Base-by-base conservation (phyloP, 225 moss, liverwort and hornwort genomes). In the Thuidium tamariscinum region DNA sequence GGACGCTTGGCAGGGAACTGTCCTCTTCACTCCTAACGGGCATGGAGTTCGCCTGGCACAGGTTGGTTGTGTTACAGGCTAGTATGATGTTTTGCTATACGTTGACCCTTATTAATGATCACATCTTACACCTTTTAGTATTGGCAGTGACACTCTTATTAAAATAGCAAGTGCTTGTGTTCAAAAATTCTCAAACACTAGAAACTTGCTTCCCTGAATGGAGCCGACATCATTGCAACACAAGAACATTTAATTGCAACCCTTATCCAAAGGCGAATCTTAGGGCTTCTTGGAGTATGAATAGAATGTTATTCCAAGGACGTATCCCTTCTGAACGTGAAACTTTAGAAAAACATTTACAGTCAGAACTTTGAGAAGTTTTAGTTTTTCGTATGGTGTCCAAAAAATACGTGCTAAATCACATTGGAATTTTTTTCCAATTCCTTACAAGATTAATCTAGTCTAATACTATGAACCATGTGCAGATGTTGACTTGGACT, bases 11-110 rank as follows among this genome's bases (percentile, higher is more conserved):
- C 97, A 98, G 81, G 98, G 98, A 34, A 0, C 92, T 57, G 82
- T 92, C 17, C 89, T 96, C 49, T 76, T 96, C 42, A 2, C 91
- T 4, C 95, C 93, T 2, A 89, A 90, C 23, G 88, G 90, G 23
- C 98, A 98, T 87, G 98, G 98, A 56, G 93, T 87, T 14, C 95
- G 98, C 71, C 91, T 98, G 57, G 95, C 97, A 76, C 98, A 98
- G 98, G 98, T 98, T 55, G 79, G 86, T 80, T 84, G 21, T 56
- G n/a, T 49, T 59, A 49, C 84, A 61, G 81, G 26, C 39, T 14
- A 27, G n/a, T 18, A 11, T 66, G 11, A n/a, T 37, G 56, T 69
- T 71, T n/a, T 36, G 12, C 30, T 29, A 2, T 65, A 51, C 29
- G 36, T 56, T 65, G 14, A 64, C 72, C 12, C 18, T 39, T 14